phyloP scores from a whole-genome alignment of 2,329 filamentous ascomycete genomes.

The Xylaria sp. region DNA sequence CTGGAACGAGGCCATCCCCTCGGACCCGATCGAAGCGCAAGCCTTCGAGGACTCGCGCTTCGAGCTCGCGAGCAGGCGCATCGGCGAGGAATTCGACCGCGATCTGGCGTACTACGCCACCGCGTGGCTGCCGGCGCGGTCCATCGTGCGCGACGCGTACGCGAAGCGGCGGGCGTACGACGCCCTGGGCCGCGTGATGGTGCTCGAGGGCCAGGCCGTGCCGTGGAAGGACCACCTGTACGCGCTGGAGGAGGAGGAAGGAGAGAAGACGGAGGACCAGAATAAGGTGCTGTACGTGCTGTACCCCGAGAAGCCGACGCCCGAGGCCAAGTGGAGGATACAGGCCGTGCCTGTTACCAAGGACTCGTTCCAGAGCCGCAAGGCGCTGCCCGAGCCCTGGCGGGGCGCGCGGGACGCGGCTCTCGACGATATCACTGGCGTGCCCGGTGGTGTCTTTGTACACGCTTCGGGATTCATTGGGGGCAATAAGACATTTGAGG shows the following conservation, averaged over 20 bases:
- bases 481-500: slow-evolving; percentile 91
- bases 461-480: slow-evolving; percentile 97
- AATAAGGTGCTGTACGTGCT: slow-evolving; percentile 84
- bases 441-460: slow-evolving; percentile 86
- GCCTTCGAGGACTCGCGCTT: slow-evolving; percentile 85
- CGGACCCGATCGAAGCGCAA: slow-evolving; percentile 70
- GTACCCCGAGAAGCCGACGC: slow-evolving; percentile 83
- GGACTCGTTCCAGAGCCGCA: slow-evolving; percentile 91
- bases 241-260: slow-evolving; percentile 81
- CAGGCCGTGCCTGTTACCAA: slow-evolving; percentile 88
- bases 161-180: slow-evolving; percentile 74
- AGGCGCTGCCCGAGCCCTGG: slow-evolving; percentile 91
- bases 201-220: slow-evolving; percentile 80
- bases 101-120: slow-evolving; percentile 80
- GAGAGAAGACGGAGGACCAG: slow-evolving; percentile 57
- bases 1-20: slow-evolving; percentile 74
- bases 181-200: slow-evolving; percentile 79
- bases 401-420: slow-evolving; percentile 88
- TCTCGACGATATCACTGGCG: slow-evolving; percentile 75
- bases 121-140: slow-evolving; percentile 88
- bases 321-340: slow-evolving; percentile 89
- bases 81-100: slow-evolving; percentile 87
- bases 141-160: slow-evolving; percentile 82
- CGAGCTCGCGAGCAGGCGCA: slow-evolving; percentile 78
- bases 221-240: slow-evolving; percentile 99